These are phyloP conservation scores for Volvariella volvacea DNA, from an alignment of 1,284 basidiomycete species.

Conservation along the genomic window DNA sequence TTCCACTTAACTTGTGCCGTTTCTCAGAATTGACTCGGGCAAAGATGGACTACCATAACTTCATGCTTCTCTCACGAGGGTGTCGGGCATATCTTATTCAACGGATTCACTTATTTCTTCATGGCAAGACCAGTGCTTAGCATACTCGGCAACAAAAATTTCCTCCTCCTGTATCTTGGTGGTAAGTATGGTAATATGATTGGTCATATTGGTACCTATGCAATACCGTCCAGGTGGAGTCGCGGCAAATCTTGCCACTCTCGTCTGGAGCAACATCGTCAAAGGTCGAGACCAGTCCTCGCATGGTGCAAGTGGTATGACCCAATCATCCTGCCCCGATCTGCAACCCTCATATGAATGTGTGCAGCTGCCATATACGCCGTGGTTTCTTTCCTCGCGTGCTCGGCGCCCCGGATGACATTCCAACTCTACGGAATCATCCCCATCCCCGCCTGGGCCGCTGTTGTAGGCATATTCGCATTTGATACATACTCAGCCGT, in stretches of 20 bases:
- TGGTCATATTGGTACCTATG: constrained; percentile 2
- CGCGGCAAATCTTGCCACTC: constrained; percentile 51
- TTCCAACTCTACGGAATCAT: constrained; percentile 81
- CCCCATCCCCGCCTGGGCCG: constrained; percentile 79
- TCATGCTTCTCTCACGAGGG: constrained; percentile 68
- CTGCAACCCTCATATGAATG: no score
- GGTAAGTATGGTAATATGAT: constrained; percentile 32
- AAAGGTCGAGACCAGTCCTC: constrained; percentile 40
- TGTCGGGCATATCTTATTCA: constrained; percentile 65
- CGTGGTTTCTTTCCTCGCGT: constrained; percentile 66
- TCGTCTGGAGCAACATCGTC: constrained; percentile 47
- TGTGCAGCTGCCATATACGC: constrained; percentile 66
- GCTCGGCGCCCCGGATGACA: constrained; percentile 57
- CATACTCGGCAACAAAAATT: constrained; percentile 63
- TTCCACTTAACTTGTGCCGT: constrained; percentile 2
- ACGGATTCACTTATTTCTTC: constrained; percentile 77
- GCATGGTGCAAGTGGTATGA: constrained; percentile 70
- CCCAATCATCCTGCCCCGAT: constrained; percentile 4
- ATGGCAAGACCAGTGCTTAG: constrained; percentile 68
- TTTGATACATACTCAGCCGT: constrained; percentile 62
- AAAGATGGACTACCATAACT: constrained; percentile 79
- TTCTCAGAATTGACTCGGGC: constrained; percentile 1
- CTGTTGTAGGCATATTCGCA: constrained; percentile 68
- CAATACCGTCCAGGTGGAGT: constrained; percentile 57
- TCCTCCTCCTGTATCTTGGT: constrained; percentile 74